Conservation (phyloP, 2,329 filamentous ascomycete species). For the Rhynchosporium graminicola region DNA sequence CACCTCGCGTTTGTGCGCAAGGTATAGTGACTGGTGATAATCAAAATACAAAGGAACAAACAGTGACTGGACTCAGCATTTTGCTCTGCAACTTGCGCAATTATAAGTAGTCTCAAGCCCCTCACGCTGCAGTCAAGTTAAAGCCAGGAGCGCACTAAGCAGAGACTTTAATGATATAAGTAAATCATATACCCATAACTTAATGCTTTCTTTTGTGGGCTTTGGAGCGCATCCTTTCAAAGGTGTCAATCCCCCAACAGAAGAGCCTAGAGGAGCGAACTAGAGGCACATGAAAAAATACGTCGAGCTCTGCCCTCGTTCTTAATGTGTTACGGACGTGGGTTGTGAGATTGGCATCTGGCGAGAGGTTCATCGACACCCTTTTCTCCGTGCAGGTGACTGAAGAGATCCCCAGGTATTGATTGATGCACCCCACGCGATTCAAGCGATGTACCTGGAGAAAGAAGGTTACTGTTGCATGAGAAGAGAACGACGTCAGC, state of each 20-base stretch:
- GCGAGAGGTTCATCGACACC: conserved; percentile 3
- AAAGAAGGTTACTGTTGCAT: conserved; percentile 1
- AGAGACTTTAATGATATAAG: no score
- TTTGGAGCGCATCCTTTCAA: no score
- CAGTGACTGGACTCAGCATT: background rate
- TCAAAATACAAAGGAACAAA: background rate
- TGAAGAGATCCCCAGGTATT: background rate
- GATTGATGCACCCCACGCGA: background rate
- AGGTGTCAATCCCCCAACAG: background rate
- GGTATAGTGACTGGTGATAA: background rate
- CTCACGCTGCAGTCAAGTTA: background rate
- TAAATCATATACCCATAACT: no score
- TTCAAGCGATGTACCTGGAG: background rate
- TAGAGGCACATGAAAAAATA: conserved; percentile 1
- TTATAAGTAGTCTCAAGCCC: background rate
- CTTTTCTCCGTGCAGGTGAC: background rate
- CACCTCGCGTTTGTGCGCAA: conserved; percentile 11
- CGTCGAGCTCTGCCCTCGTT: background rate
- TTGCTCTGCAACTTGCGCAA: background rate
- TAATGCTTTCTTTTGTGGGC: no score
- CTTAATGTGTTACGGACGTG: background rate
- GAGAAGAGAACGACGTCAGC: conserved; percentile 3
- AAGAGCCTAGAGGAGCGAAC: background rate
- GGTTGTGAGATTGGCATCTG: background rate
- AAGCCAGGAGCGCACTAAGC: background rate